Percentiles rank a stretch among this genome's conserved stretches.
phyloP scores from a whole-genome alignment of 768 basidiomycete species.

The Serendipita sp. region DNA sequence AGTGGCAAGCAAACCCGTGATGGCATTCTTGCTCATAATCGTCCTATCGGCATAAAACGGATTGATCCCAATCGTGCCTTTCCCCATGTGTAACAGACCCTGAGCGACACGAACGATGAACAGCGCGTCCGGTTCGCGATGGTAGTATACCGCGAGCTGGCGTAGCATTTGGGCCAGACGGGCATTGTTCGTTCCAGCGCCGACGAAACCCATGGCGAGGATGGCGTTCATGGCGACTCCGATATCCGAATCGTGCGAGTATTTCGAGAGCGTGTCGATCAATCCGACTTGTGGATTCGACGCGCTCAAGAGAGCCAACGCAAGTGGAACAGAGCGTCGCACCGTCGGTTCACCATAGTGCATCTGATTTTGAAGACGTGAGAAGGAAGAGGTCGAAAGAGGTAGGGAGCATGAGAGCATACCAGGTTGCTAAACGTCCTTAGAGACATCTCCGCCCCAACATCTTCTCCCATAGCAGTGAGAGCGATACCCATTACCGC shows the following conservation, averaged over 20 bases:
- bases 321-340: conserved; percentile 83
- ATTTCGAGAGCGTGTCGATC: conserved; percentile 93
- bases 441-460: conserved; percentile 95
- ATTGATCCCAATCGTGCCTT: conserved; percentile 91
- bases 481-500: conserved; percentile 87
- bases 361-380: conserved; percentile 44
- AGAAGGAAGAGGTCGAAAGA: background rate
- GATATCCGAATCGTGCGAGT: conserved; percentile 98
- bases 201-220: conserved; percentile 96
- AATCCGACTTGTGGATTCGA: conserved; percentile 92
- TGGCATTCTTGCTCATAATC: conserved; percentile 75
- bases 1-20: conserved; percentile 78
- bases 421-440: conserved; percentile 95
- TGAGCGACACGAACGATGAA: conserved; percentile 94
- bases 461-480: conserved; percentile 96
- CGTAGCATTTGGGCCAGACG: conserved; percentile 94
- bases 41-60: conserved; percentile 90
- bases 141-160: conserved; percentile 93
- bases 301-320: conserved; percentile 83
- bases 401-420: conserved; percentile 15
- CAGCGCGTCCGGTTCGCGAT: conserved; percentile 90
- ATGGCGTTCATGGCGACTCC: conserved; percentile 91
- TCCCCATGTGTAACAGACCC: conserved; percentile 98
- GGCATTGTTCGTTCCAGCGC: conserved; percentile 98
- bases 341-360: conserved; percentile 91